A percentile compares a stretch with the other conserved stretches of the same genome.
Evolutionary conservation across 208 protist genomes (phyloP).

Genomic region (Balamuthia mandrillaris): DNA sequence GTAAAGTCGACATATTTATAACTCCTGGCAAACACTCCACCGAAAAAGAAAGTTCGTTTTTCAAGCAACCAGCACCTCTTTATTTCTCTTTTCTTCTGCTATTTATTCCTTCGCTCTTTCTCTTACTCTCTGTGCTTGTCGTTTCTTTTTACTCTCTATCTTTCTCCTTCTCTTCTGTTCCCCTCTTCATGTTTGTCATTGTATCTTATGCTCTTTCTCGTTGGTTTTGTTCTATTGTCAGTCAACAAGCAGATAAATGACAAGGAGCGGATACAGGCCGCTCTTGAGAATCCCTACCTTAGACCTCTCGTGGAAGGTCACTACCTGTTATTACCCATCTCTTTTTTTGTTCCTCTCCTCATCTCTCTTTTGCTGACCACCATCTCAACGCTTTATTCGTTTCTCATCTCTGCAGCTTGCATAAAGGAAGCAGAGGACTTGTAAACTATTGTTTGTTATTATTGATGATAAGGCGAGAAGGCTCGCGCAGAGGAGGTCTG

Average conservation of each 20-base stretch:
- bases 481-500: neutral
- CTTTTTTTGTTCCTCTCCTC: neutral
- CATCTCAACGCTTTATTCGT: too few relatives aligned
- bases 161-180: slow-evolving; percentile 86
- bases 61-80: neutral
- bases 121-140: too few relatives aligned
- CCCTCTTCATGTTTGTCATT: too few relatives aligned
- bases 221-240: too few relatives aligned
- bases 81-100: neutral
- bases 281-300: slow-evolving; percentile 67
- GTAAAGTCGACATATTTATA: slow-evolving; percentile 62
- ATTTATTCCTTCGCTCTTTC: too few relatives aligned
- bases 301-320: slow-evolving; percentile 52
- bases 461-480: neutral
- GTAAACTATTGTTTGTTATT: neutral
- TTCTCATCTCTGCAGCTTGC: neutral
- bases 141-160: slow-evolving; percentile 85
- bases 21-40: slow-evolving; percentile 58
- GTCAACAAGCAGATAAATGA: slow-evolving; percentile 76
- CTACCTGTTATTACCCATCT: neutral
- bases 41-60: slow-evolving; percentile 55
- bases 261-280: slow-evolving; percentile 72
- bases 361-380: neutral
- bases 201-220: too few relatives aligned
- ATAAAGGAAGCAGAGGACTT: slow-evolving; percentile 6